A percentile compares a stretch with the other conserved stretches of the same genome.
Conservation (phyloP, 768 basidiomycete species). For the Trichaptum fuscoviolaceum region DNA sequence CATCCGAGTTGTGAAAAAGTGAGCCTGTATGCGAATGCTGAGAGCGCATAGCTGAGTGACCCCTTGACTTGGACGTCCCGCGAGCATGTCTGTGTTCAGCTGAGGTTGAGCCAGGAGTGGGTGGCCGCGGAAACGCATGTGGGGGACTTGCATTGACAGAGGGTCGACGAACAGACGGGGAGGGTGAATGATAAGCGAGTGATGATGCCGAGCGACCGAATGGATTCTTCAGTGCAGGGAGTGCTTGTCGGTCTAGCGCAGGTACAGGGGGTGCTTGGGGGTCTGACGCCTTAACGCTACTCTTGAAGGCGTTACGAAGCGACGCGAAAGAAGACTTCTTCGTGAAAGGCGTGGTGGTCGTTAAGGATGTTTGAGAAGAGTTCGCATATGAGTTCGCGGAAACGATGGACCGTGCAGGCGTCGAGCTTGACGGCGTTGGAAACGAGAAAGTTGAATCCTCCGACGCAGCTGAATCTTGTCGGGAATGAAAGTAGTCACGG, state of each 20-base stretch:
- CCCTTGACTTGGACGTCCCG: slow-evolving; percentile 40
- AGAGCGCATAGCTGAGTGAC: slow-evolving; percentile 61
- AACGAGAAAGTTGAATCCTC: slow-evolving; percentile 67
- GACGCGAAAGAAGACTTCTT: slow-evolving; percentile 86
- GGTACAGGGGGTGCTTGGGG: slow-evolving; percentile 64
- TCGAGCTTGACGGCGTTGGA: slow-evolving; percentile 37
- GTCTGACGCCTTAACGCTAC: slow-evolving; percentile 44
- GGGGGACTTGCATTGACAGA: slow-evolving; percentile 44
- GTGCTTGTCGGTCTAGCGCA: slow-evolving; percentile 56
- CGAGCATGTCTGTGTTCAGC: slow-evolving; percentile 27
- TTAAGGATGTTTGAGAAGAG: slow-evolving; percentile 66
- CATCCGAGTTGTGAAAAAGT: slow-evolving; percentile 63
- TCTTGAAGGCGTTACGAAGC: slow-evolving; percentile 83
- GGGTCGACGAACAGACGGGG: slow-evolving; percentile 32
- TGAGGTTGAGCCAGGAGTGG: slow-evolving; percentile 49
- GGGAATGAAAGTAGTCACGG: slow-evolving; percentile 64
- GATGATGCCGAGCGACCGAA: slow-evolving; percentile 82
- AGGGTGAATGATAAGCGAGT: slow-evolving; percentile 41
- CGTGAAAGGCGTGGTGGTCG: slow-evolving; percentile 51
- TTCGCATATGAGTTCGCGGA: slow-evolving; percentile 58
- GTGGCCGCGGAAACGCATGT: slow-evolving; percentile 43
- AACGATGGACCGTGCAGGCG: slow-evolving; percentile 25
- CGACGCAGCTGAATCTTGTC: slow-evolving; percentile 76
- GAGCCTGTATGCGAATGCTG: slow-evolving; percentile 77
- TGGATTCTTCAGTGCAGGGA: slow-evolving; percentile 68